Base-by-base conservation (phyloP, 495 filamentous ascomycete species). In the Lindgomyces ingoldianus region DNA sequence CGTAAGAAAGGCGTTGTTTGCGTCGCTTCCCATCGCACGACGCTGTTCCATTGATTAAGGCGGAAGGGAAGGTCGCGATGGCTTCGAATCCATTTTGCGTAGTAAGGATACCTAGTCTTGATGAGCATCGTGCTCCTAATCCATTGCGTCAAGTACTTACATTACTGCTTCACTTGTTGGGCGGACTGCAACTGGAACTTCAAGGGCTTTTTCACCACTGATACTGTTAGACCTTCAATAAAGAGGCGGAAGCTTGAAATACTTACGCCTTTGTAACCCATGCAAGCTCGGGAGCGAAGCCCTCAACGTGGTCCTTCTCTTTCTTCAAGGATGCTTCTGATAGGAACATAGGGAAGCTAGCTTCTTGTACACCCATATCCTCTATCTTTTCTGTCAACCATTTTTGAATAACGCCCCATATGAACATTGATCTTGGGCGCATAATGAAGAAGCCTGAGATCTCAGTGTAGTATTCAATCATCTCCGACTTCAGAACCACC, bases 241-340 rank as follows among this genome's bases (percentile, higher is more conserved):
- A n/a, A n/a, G n/a, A n/a, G n/a, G n/a, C n/a, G n/a, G n/a, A n/a
- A n/a, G n/a, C n/a, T n/a, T n/a, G n/a, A n/a, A n/a, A n/a, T n/a
- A n/a, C n/a, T n/a, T n/a, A n/a, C n/a, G n/a, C 93, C 77, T 94
- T 91, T 29, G 95, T 98, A 36, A 99, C 95, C 94, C 94, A 98
- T 53, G 95, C 95, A 63, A 99, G 87, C 77, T 99, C 94, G 52
- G 94, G 91, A 58, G 93, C 93, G 76, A 98, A 98, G 24, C 95
- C 95, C 76, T 98, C 93, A 57, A 98, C 88, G 73, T 98, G 95
- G 61, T 91, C 90, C 83, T 97, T 97, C 79, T 98, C 95, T 68
- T 88, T 85, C 79, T 97, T 85, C 68, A 99, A 78, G 11, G 93
- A 91, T 77, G 93, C 93, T 67, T 89, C 81, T 1, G 89, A 93